Evolutionary conservation across 2,329 filamentous ascomycete species (phyloP).

Genomic region (Stachybotrys chartarum): DNA sequence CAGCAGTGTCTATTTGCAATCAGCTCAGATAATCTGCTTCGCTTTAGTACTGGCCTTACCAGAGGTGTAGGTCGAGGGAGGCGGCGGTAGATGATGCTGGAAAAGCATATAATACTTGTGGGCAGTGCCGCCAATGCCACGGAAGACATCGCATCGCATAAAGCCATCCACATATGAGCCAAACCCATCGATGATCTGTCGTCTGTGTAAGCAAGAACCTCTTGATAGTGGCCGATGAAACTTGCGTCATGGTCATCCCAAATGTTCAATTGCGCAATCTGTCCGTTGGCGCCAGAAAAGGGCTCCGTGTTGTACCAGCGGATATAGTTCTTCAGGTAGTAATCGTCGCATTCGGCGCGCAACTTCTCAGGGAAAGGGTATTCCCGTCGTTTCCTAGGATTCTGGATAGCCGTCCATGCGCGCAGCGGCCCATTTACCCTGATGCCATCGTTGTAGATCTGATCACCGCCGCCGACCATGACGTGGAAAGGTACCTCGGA

Average conservation of each 20-base stretch:
- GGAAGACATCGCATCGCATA: conserved; percentile 88
- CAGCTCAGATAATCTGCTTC: conserved; percentile 2
- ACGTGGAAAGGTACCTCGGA: conserved; percentile 81
- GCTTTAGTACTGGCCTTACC: conserved; percentile 30
- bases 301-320: conserved; percentile 75
- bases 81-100: conserved; percentile 86
- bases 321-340: conserved; percentile 88
- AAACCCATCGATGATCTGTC: conserved; percentile 80
- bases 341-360: conserved; percentile 77
- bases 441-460: conserved; percentile 94
- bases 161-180: conserved; percentile 92
- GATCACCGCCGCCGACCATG: conserved; percentile 90
- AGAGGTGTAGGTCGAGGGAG: conserved; percentile 77
- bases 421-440: conserved; percentile 76
- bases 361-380: conserved; percentile 72
- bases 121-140: conserved; percentile 81
- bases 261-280: conserved; percentile 94
- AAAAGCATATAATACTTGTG: conserved; percentile 99
- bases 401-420: conserved; percentile 76
- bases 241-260: conserved; percentile 90
- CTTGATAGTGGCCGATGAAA: conserved; percentile 16
- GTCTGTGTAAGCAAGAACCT: conserved; percentile 29
- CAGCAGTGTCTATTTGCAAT: conserved; percentile 13
- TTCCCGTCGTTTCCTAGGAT: conserved; percentile 73
- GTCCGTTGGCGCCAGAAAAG: conserved; percentile 78